These are phyloP conservation scores for Avicennia marina DNA, from an alignment of 257 asterid species.

Conservation along the genomic window DNA sequence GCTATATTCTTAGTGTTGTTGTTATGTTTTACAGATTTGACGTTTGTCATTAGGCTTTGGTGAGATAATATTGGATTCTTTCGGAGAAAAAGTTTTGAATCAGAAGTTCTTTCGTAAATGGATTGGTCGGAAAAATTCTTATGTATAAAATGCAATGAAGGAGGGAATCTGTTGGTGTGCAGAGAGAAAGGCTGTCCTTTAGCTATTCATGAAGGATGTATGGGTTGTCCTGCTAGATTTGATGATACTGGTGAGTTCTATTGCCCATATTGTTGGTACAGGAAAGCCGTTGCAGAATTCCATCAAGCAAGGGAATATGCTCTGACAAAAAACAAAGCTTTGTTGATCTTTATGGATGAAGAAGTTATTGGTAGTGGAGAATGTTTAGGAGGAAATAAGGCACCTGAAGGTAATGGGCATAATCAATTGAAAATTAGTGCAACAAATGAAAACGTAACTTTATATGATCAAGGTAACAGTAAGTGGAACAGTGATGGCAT, in stretches of 20 bases:
- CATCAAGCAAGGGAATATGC: conserved; percentile 50
- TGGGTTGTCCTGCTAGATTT: conserved; percentile 48
- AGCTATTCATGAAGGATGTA: conserved; percentile 58
- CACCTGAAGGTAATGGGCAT: conserved; percentile 17
- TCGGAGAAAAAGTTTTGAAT: too few relatives aligned
- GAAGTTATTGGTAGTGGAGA: conserved; percentile 22
- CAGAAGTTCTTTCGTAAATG: conserved; percentile 35
- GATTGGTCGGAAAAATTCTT: conserved; percentile 31
- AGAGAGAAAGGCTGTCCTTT: conserved; percentile 56
- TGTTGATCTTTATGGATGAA: conserved; percentile 43
- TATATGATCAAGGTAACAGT: conserved; percentile 5
- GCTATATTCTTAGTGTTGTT: background rate
- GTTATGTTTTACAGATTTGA: conserved; percentile 4
- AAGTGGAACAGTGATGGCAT: conserved; percentile 3
- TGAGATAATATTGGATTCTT: too few relatives aligned
- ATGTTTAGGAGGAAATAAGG: conserved; percentile 20
- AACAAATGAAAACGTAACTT: conserved; percentile 5
- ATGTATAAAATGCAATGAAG: conserved; percentile 70
- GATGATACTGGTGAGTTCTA: conserved; percentile 52
- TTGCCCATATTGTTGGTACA: conserved; percentile 75
- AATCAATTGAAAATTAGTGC: conserved; percentile 12
- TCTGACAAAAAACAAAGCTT: conserved; percentile 49
- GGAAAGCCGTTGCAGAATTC: conserved; percentile 41
- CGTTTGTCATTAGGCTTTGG: conserved; percentile 3
- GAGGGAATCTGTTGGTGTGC: conserved; percentile 60